Evolutionary conservation across 2,329 filamentous ascomycete species (phyloP).

Genomic region (Cordyceps javanica): DNA sequence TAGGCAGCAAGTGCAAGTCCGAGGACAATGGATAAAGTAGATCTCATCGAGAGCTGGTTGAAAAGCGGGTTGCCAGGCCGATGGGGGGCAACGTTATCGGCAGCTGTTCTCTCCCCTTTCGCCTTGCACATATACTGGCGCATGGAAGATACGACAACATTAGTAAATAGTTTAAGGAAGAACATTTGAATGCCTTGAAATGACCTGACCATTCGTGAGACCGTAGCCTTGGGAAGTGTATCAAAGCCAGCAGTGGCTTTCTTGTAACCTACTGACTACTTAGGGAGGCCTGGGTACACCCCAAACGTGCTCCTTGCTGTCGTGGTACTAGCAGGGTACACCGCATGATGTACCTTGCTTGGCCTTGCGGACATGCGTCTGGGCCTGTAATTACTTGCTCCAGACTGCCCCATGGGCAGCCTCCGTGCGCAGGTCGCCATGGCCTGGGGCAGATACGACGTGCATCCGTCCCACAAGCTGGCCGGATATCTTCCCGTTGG

Average conservation of each 20-base stretch:
- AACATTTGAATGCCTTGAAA: too few relatives aligned
- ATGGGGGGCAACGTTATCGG: background rate
- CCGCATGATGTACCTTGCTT: conserved; percentile 6
- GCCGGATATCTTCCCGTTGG: conserved; percentile 14
- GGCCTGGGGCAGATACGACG: conserved; percentile 4
- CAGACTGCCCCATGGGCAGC: conserved; percentile 3
- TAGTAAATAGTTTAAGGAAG: too few relatives aligned
- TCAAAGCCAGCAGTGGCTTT: background rate
- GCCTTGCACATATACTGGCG: too few relatives aligned
- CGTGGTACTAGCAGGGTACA: background rate
- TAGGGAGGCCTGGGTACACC: background rate
- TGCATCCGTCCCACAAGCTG: conserved; percentile 7
- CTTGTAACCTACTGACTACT: background rate
- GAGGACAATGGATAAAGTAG: conserved; percentile 2
- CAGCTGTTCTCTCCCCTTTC: background rate
- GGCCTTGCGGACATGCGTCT: background rate
- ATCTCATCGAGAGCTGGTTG: conserved; percentile 6
- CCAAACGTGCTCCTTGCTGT: background rate
- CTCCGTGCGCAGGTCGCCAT: background rate
- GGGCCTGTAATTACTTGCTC: conserved; percentile 5
- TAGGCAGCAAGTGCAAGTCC: background rate
- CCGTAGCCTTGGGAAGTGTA: background rate
- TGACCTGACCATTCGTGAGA: background rate
- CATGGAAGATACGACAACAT: too few relatives aligned
- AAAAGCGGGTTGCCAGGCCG: background rate